Conservation (phyloP, 1,284 basidiomycete genomes). For the Ustilago sp. region DNA sequence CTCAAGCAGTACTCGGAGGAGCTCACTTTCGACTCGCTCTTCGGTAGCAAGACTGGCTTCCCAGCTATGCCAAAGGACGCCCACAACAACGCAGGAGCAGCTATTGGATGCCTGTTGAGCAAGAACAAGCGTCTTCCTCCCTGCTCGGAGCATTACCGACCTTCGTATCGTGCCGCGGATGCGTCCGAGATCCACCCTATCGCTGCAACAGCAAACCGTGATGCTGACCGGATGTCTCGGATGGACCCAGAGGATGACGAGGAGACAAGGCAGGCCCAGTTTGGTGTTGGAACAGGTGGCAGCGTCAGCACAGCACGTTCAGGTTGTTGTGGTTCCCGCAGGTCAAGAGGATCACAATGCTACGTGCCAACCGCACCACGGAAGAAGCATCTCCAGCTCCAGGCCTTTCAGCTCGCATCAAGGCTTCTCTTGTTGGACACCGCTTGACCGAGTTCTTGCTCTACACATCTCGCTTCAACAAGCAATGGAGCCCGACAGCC, state of each 20-base stretch:
- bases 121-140: slow-evolving; percentile 52
- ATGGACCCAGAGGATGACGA: slow-evolving; percentile 51
- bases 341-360: slow-evolving; percentile 79
- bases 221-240: slow-evolving; percentile 30
- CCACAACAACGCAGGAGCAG: slow-evolving; percentile 25
- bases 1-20: slow-evolving; percentile 82
- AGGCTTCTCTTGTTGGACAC: slow-evolving; percentile 43
- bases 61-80: slow-evolving; percentile 26
- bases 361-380: slow-evolving; percentile 79
- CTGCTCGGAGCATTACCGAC: slow-evolving; percentile 31
- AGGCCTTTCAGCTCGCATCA: slow-evolving; percentile 24
- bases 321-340: slow-evolving; percentile 97
- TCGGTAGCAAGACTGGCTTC: slow-evolving; percentile 71
- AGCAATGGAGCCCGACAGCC: slow-evolving; percentile 28
- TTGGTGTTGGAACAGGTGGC: slow-evolving; percentile 70
- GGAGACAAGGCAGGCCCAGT: slow-evolving; percentile 72
- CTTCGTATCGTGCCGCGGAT: slow-evolving; percentile 24
- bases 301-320: slow-evolving; percentile 80
- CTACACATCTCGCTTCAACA: slow-evolving; percentile 48
- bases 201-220: slow-evolving; percentile 14
- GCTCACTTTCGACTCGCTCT: slow-evolving; percentile 75
- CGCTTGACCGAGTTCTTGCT: slow-evolving; percentile 49
- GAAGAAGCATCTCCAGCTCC: slow-evolving; percentile 70
- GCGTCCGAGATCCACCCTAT: slow-evolving; percentile 51
- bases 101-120: slow-evolving; percentile 56